These are phyloP conservation scores for Lepiota venenata DNA, from an alignment of 768 basidiomycete species.

Conservation along the genomic window DNA sequence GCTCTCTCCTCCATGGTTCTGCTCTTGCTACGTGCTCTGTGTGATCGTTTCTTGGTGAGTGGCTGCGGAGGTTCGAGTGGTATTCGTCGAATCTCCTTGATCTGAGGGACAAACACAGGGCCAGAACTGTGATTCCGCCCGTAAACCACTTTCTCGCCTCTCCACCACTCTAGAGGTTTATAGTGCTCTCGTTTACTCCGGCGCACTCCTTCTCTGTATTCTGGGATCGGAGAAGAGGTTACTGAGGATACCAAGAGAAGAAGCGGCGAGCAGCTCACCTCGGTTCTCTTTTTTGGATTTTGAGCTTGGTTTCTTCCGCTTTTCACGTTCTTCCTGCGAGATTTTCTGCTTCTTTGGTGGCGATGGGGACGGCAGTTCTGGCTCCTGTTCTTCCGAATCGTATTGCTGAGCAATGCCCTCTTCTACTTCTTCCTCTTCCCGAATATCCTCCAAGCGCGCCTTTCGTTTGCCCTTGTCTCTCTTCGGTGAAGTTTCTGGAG, in stretches of 20 bases:
- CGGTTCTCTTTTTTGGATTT: conserved; percentile 39
- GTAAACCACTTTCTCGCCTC: conserved; percentile 87
- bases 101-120: conserved; percentile 55
- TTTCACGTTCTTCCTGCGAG: conserved; percentile 15
- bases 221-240: conserved; percentile 18
- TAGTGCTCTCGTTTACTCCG: conserved; percentile 68
- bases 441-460: conserved; percentile 32
- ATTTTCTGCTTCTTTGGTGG: conserved; percentile 35
- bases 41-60: conserved; percentile 32
- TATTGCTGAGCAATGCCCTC: conserved; percentile 39
- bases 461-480: conserved; percentile 40
- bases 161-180: conserved; percentile 86
- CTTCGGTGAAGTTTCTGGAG: conserved; percentile 22
- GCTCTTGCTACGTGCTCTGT: conserved; percentile 55
- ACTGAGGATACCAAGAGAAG: not conserved
- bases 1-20: conserved; percentile 45
- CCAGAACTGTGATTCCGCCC: conserved; percentile 44
- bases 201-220: conserved; percentile 53
- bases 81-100: conserved; percentile 65
- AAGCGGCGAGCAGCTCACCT: conserved; percentile 20
- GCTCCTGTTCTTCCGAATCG: conserved; percentile 29
- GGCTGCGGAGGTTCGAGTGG: conserved; percentile 36
- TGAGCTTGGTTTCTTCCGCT: conserved; percentile 19
- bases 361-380: conserved; percentile 20
- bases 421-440: conserved; percentile 42